These are phyloP conservation scores for Epichloe amarillans DNA, from an alignment of 2,329 filamentous ascomycete species.

Conservation along the genomic window DNA sequence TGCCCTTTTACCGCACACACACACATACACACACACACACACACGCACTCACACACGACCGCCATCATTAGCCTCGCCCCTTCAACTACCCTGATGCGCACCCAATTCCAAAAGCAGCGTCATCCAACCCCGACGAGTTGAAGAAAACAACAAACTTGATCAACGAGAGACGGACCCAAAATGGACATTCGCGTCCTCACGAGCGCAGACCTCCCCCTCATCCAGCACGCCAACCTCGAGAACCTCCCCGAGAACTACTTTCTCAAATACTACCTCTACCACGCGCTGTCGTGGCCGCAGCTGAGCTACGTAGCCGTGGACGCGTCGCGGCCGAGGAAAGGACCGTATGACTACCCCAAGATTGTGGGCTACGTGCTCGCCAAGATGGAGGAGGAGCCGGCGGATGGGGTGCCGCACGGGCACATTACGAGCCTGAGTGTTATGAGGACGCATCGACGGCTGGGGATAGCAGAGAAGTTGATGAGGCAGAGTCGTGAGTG, in stretches of 20 bases:
- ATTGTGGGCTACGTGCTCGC: constrained; percentile 98
- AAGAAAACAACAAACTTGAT: too few species aligned
- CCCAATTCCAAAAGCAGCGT: too few species aligned
- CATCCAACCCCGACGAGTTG: too few species aligned
- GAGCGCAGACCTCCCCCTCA: constrained; percentile 72
- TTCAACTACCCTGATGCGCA: too few species aligned
- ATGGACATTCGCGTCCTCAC: constrained; percentile 90
- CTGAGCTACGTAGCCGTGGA: constrained; percentile 94
- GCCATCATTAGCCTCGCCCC: too few species aligned
- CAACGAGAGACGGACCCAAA: constrained; percentile 4
- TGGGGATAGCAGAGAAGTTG: constrained; percentile 91
- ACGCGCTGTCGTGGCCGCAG: constrained; percentile 95
- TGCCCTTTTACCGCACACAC: too few species aligned
- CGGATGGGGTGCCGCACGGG: constrained; percentile 81
- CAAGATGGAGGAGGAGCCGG: constrained; percentile 98
- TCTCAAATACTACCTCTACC: constrained; percentile 99
- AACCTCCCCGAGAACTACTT: constrained; percentile 99
- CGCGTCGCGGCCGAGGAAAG: constrained; percentile 63
- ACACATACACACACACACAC: too few species aligned
- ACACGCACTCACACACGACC: too few species aligned
- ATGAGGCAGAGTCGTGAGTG: constrained; percentile 88
- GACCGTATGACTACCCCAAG: constrained; percentile 81
- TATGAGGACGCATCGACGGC: constrained; percentile 83
- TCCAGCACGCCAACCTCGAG: constrained; percentile 97
- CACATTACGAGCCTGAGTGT: constrained; percentile 93